Evolutionary conservation across 2,329 filamentous ascomycete genomes (phyloP).

Genomic region (Scytalidium lignicola): DNA sequence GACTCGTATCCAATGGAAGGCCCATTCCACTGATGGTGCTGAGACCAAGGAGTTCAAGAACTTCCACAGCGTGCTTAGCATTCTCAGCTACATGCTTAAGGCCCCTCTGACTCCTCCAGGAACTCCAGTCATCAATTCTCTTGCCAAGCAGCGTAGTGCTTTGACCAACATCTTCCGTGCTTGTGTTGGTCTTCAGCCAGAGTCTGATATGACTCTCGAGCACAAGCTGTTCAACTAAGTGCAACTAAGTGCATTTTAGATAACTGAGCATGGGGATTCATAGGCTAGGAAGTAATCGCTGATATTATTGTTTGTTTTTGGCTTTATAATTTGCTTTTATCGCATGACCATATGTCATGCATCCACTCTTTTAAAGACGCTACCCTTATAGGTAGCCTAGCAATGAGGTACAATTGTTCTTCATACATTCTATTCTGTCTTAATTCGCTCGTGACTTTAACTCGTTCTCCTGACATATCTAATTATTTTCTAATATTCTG

Average conservation of each 20-base stretch:
- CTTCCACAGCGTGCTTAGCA: constrained; percentile 95
- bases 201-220: constrained; percentile 98
- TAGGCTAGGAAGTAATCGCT: background rate
- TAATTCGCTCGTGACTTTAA: background rate
- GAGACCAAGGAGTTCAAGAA: constrained; percentile 69
- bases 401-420: constrained; percentile 14
- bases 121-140: constrained; percentile 89
- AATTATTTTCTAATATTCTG: too few species aligned
- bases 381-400: constrained; percentile 6
- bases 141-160: constrained; percentile 92
- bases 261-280: too few species aligned
- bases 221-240: constrained; percentile 75
- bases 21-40: constrained; percentile 45
- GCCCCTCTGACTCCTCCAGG: constrained; percentile 90
- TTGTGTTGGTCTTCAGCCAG: constrained; percentile 91
- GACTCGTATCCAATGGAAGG: constrained; percentile 94
- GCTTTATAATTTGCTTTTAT: constrained; percentile 11
- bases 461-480: too few species aligned
- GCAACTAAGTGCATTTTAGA: too few species aligned
- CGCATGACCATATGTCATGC: constrained; percentile 23
- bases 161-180: constrained; percentile 98
- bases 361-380: constrained; percentile 25
- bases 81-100: constrained; percentile 99
- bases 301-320: background rate
- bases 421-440: background rate